phyloP scores from a whole-genome alignment of 441 rosid genomes.

The Pelargonium myrrhifolium region DNA sequence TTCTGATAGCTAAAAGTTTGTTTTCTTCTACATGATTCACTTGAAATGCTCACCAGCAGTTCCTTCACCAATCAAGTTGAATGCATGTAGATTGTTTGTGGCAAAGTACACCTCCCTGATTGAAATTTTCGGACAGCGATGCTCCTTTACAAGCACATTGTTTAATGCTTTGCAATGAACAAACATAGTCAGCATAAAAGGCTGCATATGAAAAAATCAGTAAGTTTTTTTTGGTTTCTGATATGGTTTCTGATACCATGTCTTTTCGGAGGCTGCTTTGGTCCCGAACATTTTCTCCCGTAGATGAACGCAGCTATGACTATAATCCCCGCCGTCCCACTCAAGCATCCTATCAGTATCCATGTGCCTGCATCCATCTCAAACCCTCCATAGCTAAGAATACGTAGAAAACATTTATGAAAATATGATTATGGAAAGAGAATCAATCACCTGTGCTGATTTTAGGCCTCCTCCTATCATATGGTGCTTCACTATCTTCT shows the following conservation, averaged over 20 bases:
- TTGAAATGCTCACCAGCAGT: slow-evolving; percentile 34
- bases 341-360: slow-evolving; percentile 28
- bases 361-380: slow-evolving; percentile 27
- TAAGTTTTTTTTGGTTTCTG: no score
- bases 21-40: neutral
- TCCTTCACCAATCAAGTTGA: slow-evolving; percentile 52
- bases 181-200: slow-evolving; percentile 3
- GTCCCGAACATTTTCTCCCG: slow-evolving; percentile 9
- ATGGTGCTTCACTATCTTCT: slow-evolving; percentile 14
- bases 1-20: neutral
- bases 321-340: slow-evolving; percentile 17
- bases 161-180: slow-evolving; percentile 22
- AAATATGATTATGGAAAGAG: neutral
- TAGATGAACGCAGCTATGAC: slow-evolving; percentile 9
- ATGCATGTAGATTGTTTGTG: slow-evolving; percentile 30
- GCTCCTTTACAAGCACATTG: slow-evolving; percentile 23
- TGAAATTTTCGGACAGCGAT: slow-evolving; percentile 26
- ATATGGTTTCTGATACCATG: slow-evolving; percentile 23
- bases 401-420: neutral
- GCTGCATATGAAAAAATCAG: neutral
- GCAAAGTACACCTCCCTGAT: slow-evolving; percentile 39
- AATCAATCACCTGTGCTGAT: slow-evolving; percentile 19
- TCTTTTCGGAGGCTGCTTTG: slow-evolving; percentile 9
- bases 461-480: slow-evolving; percentile 14
- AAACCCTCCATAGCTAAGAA: slow-evolving; percentile 1